Percentiles rank a stretch among this genome's conserved stretches.
These are phyloP conservation scores for Noccaea caerulescens DNA, from an alignment of 345 rosid species.

Conservation along the genomic window DNA sequence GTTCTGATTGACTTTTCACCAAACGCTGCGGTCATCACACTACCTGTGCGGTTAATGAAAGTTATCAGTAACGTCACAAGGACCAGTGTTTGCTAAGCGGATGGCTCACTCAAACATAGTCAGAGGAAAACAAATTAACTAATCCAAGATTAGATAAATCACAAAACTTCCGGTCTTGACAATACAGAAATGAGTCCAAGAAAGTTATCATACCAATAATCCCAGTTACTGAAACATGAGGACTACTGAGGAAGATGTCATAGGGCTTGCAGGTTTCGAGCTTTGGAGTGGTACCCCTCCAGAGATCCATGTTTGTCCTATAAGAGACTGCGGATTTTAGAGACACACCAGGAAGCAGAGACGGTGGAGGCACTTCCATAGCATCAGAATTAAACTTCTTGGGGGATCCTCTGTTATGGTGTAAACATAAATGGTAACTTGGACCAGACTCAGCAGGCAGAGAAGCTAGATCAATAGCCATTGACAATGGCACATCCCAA, in stretches of 20 bases:
- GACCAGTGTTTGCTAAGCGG: background rate
- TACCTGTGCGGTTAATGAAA: slow-evolving; percentile 53
- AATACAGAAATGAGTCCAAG: background rate
- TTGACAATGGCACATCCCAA: slow-evolving; percentile 84
- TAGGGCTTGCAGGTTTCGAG: slow-evolving; percentile 68
- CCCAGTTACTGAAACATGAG: slow-evolving; percentile 75
- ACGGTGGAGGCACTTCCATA: slow-evolving; percentile 50
- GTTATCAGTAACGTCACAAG: background rate
- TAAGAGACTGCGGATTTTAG: slow-evolving; percentile 67
- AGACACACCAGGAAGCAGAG: slow-evolving; percentile 71
- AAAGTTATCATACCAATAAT: slow-evolving; percentile 65
- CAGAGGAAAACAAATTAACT: background rate
- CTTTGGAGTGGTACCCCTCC: slow-evolving; percentile 76
- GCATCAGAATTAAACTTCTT: slow-evolving; percentile 49
- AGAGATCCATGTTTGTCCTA: slow-evolving; percentile 64
- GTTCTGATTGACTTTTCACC: slow-evolving; percentile 68
- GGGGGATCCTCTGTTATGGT: slow-evolving; percentile 60
- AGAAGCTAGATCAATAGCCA: slow-evolving; percentile 75
- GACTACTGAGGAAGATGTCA: slow-evolving; percentile 78
- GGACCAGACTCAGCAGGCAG: slow-evolving; percentile 65
- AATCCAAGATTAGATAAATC: background rate
- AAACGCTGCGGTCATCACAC: slow-evolving; percentile 56
- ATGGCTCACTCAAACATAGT: slow-evolving; percentile 8
- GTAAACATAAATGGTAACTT: slow-evolving; percentile 71
- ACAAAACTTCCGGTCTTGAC: background rate